phyloP scores from a whole-genome alignment of 164 flowering plant genomes.

The Brasenia schreberi region DNA sequence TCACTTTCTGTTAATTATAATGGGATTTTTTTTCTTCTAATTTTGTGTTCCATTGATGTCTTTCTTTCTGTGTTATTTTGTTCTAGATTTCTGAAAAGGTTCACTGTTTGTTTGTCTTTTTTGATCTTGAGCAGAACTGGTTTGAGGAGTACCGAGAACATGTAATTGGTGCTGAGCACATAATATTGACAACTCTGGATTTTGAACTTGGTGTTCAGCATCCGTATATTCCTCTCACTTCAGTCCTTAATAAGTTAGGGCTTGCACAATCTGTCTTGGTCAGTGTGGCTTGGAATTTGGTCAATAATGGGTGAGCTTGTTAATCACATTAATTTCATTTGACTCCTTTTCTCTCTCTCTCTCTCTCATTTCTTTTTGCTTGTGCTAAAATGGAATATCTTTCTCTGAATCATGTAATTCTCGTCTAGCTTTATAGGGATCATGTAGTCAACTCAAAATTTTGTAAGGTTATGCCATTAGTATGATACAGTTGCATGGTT shows the following conservation, averaged over 20 bases:
- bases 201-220: constrained; percentile 92
- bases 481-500: not conserved
- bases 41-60: not conserved
- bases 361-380: not conserved
- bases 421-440: not conserved
- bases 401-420: not conserved
- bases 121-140: constrained; percentile 56
- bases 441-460: not conserved
- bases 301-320: constrained; percentile 86
- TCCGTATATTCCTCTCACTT: constrained; percentile 75
- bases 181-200: constrained; percentile 79
- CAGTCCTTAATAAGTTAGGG: constrained; percentile 72
- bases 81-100: not conserved
- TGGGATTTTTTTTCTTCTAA: not conserved
- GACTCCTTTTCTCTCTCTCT: not conserved
- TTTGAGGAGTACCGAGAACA: constrained; percentile 86
- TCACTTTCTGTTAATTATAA: not conserved
- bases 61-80: not conserved
- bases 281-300: constrained; percentile 65
- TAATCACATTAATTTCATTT: not conserved
- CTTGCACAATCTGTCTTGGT: constrained; percentile 64
- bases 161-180: constrained; percentile 71
- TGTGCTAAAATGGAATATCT: not conserved
- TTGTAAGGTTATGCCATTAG: not conserved
- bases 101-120: not conserved